Conservation (phyloP, 78 protist species). For the Polysphondylium violaceum region DNA sequence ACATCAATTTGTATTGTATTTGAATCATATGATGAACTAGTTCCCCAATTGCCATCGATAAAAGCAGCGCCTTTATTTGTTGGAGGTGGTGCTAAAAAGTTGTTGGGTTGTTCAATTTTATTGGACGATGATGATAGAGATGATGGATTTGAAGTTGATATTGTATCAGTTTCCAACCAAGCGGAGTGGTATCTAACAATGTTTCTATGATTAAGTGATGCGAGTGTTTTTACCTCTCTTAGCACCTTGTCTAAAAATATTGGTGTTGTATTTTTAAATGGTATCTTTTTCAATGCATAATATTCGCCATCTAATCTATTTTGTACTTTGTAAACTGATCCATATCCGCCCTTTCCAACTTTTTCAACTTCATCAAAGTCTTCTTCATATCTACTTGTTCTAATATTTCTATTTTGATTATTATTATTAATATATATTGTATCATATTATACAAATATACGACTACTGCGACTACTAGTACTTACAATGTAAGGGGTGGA, state of each 20-base stretch:
- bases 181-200: constrained; percentile 81
- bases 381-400: constrained; percentile 61
- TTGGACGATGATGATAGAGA: constrained; percentile 8
- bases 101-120: constrained; percentile 3
- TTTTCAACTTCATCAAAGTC: constrained; percentile 61
- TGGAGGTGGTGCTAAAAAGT: background rate
- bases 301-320: constrained; percentile 60
- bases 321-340: constrained; percentile 71
- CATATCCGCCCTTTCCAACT: constrained; percentile 78
- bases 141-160: background rate
- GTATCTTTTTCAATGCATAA: constrained; percentile 73
- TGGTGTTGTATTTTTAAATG: constrained; percentile 70
- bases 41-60: constrained; percentile 58
- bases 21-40: background rate
- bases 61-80: background rate
- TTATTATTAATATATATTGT: background rate
- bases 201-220: constrained; percentile 73
- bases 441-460: background rate
- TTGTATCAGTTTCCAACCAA: constrained; percentile 72
- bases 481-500: constrained; percentile 42
- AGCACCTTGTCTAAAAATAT: constrained; percentile 62
- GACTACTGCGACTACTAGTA: background rate
- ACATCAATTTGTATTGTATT: background rate
- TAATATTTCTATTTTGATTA: constrained; percentile 2
- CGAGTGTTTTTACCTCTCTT: constrained; percentile 82